Conservation (phyloP, 139 green algal genomes). For the Chlorella ohadii region DNA sequence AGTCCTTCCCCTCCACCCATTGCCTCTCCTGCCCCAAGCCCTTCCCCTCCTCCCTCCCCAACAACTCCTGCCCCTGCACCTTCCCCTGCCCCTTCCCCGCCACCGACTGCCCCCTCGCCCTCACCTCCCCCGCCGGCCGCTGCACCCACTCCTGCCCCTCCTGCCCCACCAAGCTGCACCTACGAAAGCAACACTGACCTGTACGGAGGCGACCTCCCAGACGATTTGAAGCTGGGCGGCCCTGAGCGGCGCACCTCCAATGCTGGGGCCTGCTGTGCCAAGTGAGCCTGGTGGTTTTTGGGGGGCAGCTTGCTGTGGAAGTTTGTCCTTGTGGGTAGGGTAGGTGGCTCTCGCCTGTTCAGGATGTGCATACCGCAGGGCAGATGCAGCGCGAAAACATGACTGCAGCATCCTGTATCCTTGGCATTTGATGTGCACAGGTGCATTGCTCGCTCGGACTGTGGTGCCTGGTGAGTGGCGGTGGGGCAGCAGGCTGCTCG, state of each 20-base stretch:
- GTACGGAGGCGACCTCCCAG: neutral
- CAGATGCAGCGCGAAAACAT: too few species aligned
- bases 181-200: neutral
- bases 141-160: neutral
- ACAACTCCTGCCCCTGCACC: neutral
- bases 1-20: neutral
- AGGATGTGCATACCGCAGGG: too few species aligned
- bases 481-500: neutral
- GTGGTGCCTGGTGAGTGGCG: neutral
- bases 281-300: neutral
- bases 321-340: too few species aligned
- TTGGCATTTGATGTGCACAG: too few species aligned
- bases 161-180: neutral
- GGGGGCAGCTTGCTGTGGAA: too few species aligned
- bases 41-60: neutral
- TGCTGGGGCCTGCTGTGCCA: conserved; percentile 7
- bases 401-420: too few species aligned
- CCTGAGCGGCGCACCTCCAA: neutral
- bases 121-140: neutral
- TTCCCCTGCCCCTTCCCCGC: neutral
- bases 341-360: too few species aligned
- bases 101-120: neutral
- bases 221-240: neutral
- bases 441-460: neutral
- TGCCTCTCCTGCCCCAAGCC: neutral